Conservation (phyloP, 805 yeast species). For the Teunomyces gatunensis region DNA sequence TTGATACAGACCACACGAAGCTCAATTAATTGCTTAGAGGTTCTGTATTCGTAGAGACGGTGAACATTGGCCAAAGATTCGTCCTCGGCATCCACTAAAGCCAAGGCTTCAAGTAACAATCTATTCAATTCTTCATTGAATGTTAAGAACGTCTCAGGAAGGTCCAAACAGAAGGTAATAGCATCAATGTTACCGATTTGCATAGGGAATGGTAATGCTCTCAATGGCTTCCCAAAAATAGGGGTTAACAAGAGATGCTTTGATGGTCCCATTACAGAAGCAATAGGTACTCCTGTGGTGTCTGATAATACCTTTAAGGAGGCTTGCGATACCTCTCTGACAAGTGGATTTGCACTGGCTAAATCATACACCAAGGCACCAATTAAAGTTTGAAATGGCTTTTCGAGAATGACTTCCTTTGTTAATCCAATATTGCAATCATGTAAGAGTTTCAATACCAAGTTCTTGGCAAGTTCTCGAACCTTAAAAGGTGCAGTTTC, state of each 20-base stretch:
- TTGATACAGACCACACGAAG: conserved; percentile 87
- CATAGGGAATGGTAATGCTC: conserved; percentile 98
- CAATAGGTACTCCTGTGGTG: conserved; percentile 64
- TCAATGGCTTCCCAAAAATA: conserved; percentile 91
- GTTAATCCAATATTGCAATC: conserved; percentile 63
- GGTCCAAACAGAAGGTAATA: conserved; percentile 81
- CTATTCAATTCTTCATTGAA: conserved; percentile 89
- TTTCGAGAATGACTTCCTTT: conserved; percentile 60
- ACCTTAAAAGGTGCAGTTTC: conserved; percentile 83
- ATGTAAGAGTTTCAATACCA: conserved; percentile 61
- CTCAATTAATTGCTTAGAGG: conserved; percentile 83
- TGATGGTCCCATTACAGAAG: conserved; percentile 77
- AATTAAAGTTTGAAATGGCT: conserved; percentile 75
- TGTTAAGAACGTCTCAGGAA: conserved; percentile 76
- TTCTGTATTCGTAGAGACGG: conserved; percentile 78
- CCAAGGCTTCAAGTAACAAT: conserved; percentile 83
- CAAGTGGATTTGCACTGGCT: conserved; percentile 81
- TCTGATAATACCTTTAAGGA: conserved; percentile 68
- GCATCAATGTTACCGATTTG: conserved; percentile 98
- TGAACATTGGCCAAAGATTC: conserved; percentile 89
- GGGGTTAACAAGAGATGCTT: conserved; percentile 83
- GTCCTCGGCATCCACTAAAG: conserved; percentile 96
- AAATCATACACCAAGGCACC: conserved; percentile 92
- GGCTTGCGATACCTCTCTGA: conserved; percentile 76
- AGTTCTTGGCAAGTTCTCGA: conserved; percentile 62